Conservation (phyloP, 2,329 filamentous ascomycete species). For the Xylariaceae sp. region DNA sequence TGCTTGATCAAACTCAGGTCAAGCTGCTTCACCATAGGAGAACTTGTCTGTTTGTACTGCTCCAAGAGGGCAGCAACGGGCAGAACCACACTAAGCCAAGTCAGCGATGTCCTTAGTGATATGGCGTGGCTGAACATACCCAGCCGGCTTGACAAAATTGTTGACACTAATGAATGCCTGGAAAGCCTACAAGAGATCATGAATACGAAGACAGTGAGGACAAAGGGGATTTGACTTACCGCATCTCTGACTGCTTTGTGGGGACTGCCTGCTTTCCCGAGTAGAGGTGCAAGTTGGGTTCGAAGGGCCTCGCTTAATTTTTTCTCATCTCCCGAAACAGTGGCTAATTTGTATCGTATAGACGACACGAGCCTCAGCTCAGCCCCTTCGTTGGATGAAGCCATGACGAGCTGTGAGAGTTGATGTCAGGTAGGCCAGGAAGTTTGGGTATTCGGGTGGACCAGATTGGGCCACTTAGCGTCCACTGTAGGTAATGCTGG, state of each 20-base stretch:
- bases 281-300: conserved; percentile 73
- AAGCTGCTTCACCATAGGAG: conserved; percentile 76
- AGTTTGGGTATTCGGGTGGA: too few relatives aligned
- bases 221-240: conserved; percentile 12
- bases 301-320: conserved; percentile 77
- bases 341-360: conserved; percentile 29
- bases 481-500: too few relatives aligned
- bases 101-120: background rate
- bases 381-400: conserved; percentile 23
- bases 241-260: conserved; percentile 67
- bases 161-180: conserved; percentile 48
- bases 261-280: conserved; percentile 82
- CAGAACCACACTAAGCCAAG: conserved; percentile 57
- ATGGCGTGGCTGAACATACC: conserved; percentile 30
- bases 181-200: conserved; percentile 37
- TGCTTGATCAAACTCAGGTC: conserved; percentile 88
- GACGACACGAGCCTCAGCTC: conserved; percentile 30
- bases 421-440: too few relatives aligned
- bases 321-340: conserved; percentile 67
- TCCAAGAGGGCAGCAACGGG: conserved; percentile 81
- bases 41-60: conserved; percentile 79
- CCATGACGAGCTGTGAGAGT: conserved; percentile 15
- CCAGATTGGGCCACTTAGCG: too few relatives aligned
- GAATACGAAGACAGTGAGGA: too few relatives aligned
- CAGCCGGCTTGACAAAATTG: conserved; percentile 48